These are phyloP conservation scores for Cymodocea nodosa DNA, from an alignment of 116 monocot species.

Conservation along the genomic window DNA sequence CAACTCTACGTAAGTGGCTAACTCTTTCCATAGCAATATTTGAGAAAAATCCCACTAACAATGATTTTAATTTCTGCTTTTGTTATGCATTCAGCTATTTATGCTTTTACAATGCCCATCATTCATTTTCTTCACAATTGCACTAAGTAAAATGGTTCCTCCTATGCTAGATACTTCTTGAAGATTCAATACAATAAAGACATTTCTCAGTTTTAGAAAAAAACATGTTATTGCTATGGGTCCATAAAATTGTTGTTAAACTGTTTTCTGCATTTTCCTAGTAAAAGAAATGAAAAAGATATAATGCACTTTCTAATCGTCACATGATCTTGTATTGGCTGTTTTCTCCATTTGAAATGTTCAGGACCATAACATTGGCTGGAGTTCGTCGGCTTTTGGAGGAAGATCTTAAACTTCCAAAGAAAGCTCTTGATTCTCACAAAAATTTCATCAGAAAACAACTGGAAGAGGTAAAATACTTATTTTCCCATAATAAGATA, in stretches of 20 bases:
- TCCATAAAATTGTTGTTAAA: too few relatives aligned
- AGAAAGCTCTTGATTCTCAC: constrained; percentile 58
- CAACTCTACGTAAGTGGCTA: constrained; percentile 49
- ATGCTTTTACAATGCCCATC: too few relatives aligned
- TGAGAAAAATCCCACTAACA: not conserved
- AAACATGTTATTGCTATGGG: too few relatives aligned
- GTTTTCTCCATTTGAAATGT: not conserved
- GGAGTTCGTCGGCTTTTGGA: constrained; percentile 77
- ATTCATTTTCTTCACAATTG: too few relatives aligned
- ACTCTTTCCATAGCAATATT: not conserved
- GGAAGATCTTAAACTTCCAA: constrained; percentile 69
- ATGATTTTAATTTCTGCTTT: not conserved
- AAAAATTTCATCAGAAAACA: constrained; percentile 63
- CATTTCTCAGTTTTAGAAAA: too few relatives aligned
- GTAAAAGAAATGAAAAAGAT: not conserved
- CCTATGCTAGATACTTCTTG: too few relatives aligned
- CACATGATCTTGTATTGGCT: not conserved
- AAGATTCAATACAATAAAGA: too few relatives aligned
- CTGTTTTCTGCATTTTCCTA: not conserved
- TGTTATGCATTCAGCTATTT: not conserved
- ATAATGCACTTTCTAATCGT: not conserved
- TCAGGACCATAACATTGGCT: constrained; percentile 59
- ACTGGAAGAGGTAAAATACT: constrained; percentile 44
- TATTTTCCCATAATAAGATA: not conserved
- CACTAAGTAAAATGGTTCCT: too few relatives aligned